Percentiles rank a stretch among this genome's conserved stretches.
Conservation (phyloP, 805 yeast species). For the Yamadazyma insecticola region DNA sequence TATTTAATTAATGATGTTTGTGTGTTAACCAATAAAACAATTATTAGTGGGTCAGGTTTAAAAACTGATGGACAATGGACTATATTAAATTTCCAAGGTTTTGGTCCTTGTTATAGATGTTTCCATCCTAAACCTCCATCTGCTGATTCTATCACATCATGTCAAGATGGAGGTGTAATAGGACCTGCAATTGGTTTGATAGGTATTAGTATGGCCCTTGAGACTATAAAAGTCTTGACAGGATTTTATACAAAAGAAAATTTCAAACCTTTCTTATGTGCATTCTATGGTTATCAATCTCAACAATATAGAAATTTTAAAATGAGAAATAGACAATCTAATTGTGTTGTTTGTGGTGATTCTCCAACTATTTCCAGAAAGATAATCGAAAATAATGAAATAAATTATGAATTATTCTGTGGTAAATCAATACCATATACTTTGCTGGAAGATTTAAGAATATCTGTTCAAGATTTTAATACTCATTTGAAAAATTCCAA, state of each 20-base stretch:
- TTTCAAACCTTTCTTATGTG: slow-evolving; percentile 65
- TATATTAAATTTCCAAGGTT: slow-evolving; percentile 56
- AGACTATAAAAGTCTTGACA: slow-evolving; percentile 70
- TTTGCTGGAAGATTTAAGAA: slow-evolving; percentile 41
- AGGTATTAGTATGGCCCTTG: slow-evolving; percentile 87
- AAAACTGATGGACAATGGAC: slow-evolving; percentile 88
- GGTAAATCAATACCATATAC: slow-evolving; percentile 52
- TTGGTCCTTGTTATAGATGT: slow-evolving; percentile 93
- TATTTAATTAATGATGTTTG: slow-evolving; percentile 84
- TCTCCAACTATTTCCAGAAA: slow-evolving; percentile 46
- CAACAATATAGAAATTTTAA: slow-evolving; percentile 69
- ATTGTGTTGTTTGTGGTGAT: slow-evolving; percentile 64
- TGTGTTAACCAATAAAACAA: slow-evolving; percentile 60
- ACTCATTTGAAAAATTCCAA: slow-evolving; percentile 8
- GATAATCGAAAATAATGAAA: slow-evolving; percentile 39
- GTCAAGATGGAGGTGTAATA: slow-evolving; percentile 80
- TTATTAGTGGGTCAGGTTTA: slow-evolving; percentile 89
- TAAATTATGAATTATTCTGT: slow-evolving; percentile 73
- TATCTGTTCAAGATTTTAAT: slow-evolving; percentile 37
- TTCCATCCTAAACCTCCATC: slow-evolving; percentile 89
- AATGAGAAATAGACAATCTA: slow-evolving; percentile 63
- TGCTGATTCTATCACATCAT: slow-evolving; percentile 73
- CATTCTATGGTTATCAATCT: slow-evolving; percentile 63
- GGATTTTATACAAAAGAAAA: slow-evolving; percentile 45
- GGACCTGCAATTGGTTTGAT: slow-evolving; percentile 96